Base-by-base conservation (phyloP, 139 green algal species). In the Spirogloea muscicola region DNA sequence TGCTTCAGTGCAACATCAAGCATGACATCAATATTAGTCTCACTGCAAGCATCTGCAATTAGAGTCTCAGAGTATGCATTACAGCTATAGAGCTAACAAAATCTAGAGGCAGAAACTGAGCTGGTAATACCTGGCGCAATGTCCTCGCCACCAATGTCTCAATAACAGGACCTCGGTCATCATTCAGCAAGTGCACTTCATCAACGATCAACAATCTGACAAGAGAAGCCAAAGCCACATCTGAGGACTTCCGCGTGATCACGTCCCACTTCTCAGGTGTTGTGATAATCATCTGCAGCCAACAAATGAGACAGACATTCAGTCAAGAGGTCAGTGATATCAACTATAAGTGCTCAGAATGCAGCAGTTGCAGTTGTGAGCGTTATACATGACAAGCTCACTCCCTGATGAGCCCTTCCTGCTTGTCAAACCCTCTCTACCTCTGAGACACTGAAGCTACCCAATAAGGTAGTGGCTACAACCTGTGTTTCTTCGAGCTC, bases 251-350 rank as follows among this genome's bases (percentile, higher is more conserved):
- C 52, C 94, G 87, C 3, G 94, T 98, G 71, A 98, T 96, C n/a
- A 98, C 94, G 73, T 98, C 94, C 94, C 94, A 98, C 83, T 98
- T 98, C 87, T 98, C 94, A 2, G 94, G 94, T 1, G 94, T 98
- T 16, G 94, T 98, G 37, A 98, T 92, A 58, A 98, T 97, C 92
- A 98, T 96, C 84, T 97, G 91, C 36, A 77, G 21, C 16, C 46
- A 74, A 31, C 10, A 16, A 58, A 33, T 10, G 25, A 70, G 16
- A 58, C 42, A 70, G 9, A 64, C 16, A 70, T 70, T 21, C 18
- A 70, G n/a, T 65, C 21, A 31, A n/a, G n/a, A n/a, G n/a, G n/a
- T n/a, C n/a, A n/a, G n/a, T n/a, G n/a, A n/a, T n/a, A n/a, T n/a
- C n/a, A n/a, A n/a, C n/a, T n/a, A n/a, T n/a, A n/a, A n/a, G n/a